Evolutionary conservation across 768 basidiomycete genomes (phyloP).

Genomic region (Lactifluus echinatus): DNA sequence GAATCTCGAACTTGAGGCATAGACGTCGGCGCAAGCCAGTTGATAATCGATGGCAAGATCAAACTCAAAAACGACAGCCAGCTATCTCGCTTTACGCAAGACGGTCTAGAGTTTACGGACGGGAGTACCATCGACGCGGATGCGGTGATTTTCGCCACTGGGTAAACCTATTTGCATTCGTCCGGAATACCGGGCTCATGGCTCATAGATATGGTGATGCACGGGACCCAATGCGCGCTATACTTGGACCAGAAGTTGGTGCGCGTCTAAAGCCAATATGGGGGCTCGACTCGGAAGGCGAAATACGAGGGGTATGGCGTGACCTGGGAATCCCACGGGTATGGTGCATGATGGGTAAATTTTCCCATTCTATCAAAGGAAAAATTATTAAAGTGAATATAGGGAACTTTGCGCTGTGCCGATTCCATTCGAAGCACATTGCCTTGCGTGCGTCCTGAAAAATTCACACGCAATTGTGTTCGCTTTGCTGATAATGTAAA

Average conservation of each 20-base stretch:
- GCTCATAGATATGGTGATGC: slow-evolving; percentile 38
- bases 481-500: not conserved
- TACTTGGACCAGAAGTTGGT: slow-evolving; percentile 41
- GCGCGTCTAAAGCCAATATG: slow-evolving; percentile 45
- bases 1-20: not conserved
- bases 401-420: slow-evolving; percentile 51
- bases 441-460: slow-evolving; percentile 47
- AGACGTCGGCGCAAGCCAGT: slow-evolving; percentile 36
- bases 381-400: not conserved
- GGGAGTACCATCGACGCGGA: slow-evolving; percentile 40
- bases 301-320: slow-evolving; percentile 42
- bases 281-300: slow-evolving; percentile 60
- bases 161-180: slow-evolving; percentile 25
- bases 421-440: slow-evolving; percentile 61
- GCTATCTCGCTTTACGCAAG: slow-evolving; percentile 33
- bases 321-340: slow-evolving; percentile 44
- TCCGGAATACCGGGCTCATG: not conserved
- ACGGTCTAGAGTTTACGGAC: slow-evolving; percentile 34
- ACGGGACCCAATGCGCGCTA: slow-evolving; percentile 30
- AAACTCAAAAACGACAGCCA: slow-evolving; percentile 38
- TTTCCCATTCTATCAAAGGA: not conserved
- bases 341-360: slow-evolving; percentile 53
- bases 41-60: slow-evolving; percentile 40
- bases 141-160: slow-evolving; percentile 42
- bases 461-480: not conserved